Percentiles rank a stretch among this genome's conserved stretches.
Evolutionary conservation across 2,329 filamentous ascomycete genomes (phyloP).

Genomic region (Bertia moriformis): DNA sequence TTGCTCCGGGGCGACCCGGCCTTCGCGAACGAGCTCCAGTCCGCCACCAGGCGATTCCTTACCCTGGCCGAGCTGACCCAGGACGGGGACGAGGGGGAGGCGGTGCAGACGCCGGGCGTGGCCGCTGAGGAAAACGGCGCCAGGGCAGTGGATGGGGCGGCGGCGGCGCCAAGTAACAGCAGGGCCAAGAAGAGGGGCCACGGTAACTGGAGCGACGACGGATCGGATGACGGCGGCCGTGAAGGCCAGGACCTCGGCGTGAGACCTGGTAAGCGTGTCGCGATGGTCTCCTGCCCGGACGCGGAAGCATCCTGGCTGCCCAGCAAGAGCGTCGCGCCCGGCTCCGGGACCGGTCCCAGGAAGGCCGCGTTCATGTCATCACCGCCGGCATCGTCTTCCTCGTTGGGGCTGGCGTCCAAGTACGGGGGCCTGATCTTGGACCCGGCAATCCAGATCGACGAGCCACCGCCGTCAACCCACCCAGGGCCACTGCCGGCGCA

Average conservation of each 20-base stretch:
- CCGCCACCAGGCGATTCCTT: conserved; percentile 42
- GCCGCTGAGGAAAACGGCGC: conserved; percentile 8
- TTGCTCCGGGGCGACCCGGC: conserved; percentile 39
- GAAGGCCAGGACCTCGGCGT: too few species aligned
- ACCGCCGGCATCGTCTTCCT: neutral
- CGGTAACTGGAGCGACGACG: too few species aligned
- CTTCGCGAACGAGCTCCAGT: conserved; percentile 39
- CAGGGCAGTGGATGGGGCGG: neutral
- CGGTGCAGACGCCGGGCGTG: conserved; percentile 8
- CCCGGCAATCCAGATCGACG: too few species aligned
- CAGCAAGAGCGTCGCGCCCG: too few species aligned
- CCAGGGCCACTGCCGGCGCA: conserved; percentile 1
- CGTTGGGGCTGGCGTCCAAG: too few species aligned
- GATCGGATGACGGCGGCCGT: too few species aligned
- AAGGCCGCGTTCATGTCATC: neutral
- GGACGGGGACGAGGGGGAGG: conserved; percentile 19
- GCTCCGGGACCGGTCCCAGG: neutral
- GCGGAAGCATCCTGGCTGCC: too few species aligned
- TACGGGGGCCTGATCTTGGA: too few species aligned
- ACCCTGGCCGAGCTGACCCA: conserved; percentile 31
- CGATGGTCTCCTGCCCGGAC: too few species aligned
- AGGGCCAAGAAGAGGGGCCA: too few species aligned
- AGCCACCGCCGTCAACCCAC: too few species aligned
- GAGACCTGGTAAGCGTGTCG: too few species aligned
- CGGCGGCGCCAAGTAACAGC: neutral